Evolutionary conservation across 2,329 filamentous ascomycete species (phyloP).

Genomic region (Colletotrichum aenigma): DNA sequence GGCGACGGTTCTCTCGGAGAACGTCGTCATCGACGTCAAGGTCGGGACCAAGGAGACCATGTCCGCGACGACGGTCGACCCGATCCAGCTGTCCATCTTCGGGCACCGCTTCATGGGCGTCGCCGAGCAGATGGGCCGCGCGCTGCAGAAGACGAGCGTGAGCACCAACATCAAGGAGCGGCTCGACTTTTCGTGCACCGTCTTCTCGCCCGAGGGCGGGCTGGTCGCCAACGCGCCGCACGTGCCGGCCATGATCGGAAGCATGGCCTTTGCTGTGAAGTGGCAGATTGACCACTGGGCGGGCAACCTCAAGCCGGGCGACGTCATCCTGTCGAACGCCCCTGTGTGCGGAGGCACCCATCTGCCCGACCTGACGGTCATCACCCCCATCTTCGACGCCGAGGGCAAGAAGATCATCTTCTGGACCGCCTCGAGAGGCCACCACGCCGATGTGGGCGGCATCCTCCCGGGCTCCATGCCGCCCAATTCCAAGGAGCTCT

Average conservation of each 20-base stretch:
- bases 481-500: slow-evolving; percentile 70
- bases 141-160: slow-evolving; percentile 79
- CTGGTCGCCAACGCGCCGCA: slow-evolving; percentile 79
- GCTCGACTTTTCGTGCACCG: slow-evolving; percentile 80
- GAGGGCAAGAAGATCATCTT: slow-evolving; percentile 41
- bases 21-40: slow-evolving; percentile 46
- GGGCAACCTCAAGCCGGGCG: slow-evolving; percentile 34
- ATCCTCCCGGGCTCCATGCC: slow-evolving; percentile 86
- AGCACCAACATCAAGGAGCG: slow-evolving; percentile 82
- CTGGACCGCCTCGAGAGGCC: slow-evolving; percentile 70
- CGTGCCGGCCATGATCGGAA: slow-evolving; percentile 76
- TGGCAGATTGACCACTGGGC: slow-evolving; percentile 69
- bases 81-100: slow-evolving; percentile 78
- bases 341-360: slow-evolving; percentile 39
- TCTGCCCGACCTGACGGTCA: slow-evolving; percentile 41
- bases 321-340: slow-evolving; percentile 40
- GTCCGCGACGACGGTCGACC: slow-evolving; percentile 53
- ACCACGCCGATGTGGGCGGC: slow-evolving; percentile 80
- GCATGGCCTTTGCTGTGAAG: slow-evolving; percentile 79
- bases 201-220: slow-evolving; percentile 76
- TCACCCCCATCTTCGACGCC: slow-evolving; percentile 40
- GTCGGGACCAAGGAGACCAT: slow-evolving; percentile 12
- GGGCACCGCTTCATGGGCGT: slow-evolving; percentile 85
- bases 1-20: slow-evolving; percentile 45
- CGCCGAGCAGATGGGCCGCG: slow-evolving; percentile 82